phyloP scores from a whole-genome alignment of 306 rosid species.

The Trifolium pratense region DNA sequence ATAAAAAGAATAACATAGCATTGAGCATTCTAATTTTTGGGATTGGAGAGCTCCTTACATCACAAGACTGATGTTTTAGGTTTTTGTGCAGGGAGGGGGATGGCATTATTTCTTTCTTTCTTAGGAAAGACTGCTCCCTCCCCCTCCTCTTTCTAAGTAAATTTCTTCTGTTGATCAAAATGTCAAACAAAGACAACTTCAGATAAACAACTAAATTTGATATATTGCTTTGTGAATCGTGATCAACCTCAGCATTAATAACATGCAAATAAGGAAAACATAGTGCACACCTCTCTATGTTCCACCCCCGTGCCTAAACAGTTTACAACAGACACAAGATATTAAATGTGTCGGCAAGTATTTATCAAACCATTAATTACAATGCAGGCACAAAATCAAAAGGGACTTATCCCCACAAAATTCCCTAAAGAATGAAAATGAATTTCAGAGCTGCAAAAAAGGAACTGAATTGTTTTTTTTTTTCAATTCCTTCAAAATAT shows the following conservation, averaged over 20 bases:
- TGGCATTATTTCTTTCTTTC: not conserved
- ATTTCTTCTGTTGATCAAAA: conserved; percentile 14
- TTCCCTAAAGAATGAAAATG: conserved; percentile 6
- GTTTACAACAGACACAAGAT: not conserved
- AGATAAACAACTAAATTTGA: conserved; percentile 13
- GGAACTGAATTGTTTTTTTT: not conserved
- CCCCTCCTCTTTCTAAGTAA: not conserved
- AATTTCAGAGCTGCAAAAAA: conserved; percentile 1
- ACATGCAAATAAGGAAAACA: not conserved
- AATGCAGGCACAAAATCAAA: conserved; percentile 12
- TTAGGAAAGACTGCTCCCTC: not conserved
- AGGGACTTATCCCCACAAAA: not conserved
- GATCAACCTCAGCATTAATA: not conserved
- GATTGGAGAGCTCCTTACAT: not conserved
- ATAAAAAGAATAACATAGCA: not conserved
- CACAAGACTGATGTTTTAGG: not conserved
- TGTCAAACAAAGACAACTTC: conserved; percentile 15
- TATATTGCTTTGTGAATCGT: not conserved
- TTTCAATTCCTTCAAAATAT: conserved; percentile 24
- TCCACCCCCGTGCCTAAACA: conserved; percentile 7
- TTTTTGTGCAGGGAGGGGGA: not conserved
- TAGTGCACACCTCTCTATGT: conserved; percentile 1
- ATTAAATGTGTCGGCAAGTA: conserved; percentile 3
- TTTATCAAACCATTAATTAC: conserved; percentile 20
- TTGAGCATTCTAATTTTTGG: not conserved